Percentiles rank a stretch among this genome's conserved stretches.
These are phyloP conservation scores for Ophryocystis elektroscirrha DNA, from an alignment of 169 alveolate genomes.

Conservation along the genomic window DNA sequence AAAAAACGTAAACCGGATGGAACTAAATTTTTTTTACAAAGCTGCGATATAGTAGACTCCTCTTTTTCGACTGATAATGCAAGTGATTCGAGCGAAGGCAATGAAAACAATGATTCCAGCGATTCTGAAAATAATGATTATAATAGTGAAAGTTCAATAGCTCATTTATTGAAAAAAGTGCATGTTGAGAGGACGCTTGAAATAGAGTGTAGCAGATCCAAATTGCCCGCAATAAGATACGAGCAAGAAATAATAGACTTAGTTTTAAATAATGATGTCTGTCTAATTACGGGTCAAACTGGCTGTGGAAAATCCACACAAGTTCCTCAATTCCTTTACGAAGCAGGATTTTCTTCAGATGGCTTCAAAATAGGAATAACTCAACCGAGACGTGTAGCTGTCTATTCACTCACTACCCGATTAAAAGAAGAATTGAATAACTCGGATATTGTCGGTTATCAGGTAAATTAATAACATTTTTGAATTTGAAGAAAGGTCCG, in stretches of 20 bases:
- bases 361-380: slow-evolving; percentile 61
- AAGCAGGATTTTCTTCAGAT: slow-evolving; percentile 52
- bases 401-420: slow-evolving; percentile 34
- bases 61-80: no score
- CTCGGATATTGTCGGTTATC: background rate
- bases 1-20: no score
- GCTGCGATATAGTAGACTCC: no score
- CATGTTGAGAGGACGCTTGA: background rate
- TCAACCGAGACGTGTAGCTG: slow-evolving; percentile 86
- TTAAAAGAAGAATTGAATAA: slow-evolving; percentile 32
- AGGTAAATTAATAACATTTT: no score
- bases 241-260: slow-evolving; percentile 73
- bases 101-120: no score
- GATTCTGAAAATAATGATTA: no score
- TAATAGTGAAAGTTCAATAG: no score
- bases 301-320: slow-evolving; percentile 81
- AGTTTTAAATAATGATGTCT: slow-evolving; percentile 57
- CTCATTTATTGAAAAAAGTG: no score
- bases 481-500: slow-evolving; percentile 45
- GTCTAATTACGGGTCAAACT: slow-evolving; percentile 85
- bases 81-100: no score
- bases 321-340: slow-evolving; percentile 80
- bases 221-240: slow-evolving; percentile 9
- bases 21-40: no score
- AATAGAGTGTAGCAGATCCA: slow-evolving; percentile 1